Base-by-base conservation (phyloP, 495 filamentous ascomycete genomes). In the Annulohypoxylon stygium region DNA sequence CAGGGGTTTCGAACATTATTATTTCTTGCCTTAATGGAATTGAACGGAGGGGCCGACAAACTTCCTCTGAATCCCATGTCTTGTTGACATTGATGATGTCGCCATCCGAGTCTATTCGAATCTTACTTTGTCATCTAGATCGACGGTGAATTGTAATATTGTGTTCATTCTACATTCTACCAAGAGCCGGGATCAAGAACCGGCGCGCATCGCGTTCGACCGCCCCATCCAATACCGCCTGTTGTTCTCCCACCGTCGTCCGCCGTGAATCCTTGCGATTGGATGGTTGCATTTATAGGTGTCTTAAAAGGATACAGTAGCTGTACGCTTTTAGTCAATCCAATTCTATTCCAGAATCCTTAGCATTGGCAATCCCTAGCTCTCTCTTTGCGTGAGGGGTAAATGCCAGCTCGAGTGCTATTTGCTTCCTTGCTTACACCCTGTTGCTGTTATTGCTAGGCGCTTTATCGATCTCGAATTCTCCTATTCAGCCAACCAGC, bases 1-100 rank as follows among this genome's bases (percentile, higher is more conserved):
- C 70, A 51, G 67, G 66, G 66, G 51, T 67, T 37, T 64, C 64
- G 9, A 45, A 47, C 54, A 16, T 48, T 45, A 23, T 14, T 53
- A 23, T 23, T 53, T 54, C 30, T 41, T 67, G n/a, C 18, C 18
- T 43, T 43, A 6, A 57, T 54, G 23, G 12, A 54, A 89, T 87
- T 82, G 85, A 87, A 51, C 83, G 82, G 78, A 90, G 90, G 75
- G 89, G 91, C 83, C 92, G 92, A 90, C 91, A 83, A 93, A 93
- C 93, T 84, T 87, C 93, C 93, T 83, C 89, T 90, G 50, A 88
- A 92, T 82, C 90, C 93, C 88, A 61, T 26, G 20, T 37, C 54
- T 36, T 54, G 0, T 16, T 58, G 25, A 33, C 14, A 45, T 50
- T 39, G 41, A 67, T 67, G 62, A 75, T 74, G 72, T 76, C 76